Percentiles rank a stretch among this genome's conserved stretches.
Conservation (phyloP, 441 rosid genomes). For the Populus hybrid region DNA sequence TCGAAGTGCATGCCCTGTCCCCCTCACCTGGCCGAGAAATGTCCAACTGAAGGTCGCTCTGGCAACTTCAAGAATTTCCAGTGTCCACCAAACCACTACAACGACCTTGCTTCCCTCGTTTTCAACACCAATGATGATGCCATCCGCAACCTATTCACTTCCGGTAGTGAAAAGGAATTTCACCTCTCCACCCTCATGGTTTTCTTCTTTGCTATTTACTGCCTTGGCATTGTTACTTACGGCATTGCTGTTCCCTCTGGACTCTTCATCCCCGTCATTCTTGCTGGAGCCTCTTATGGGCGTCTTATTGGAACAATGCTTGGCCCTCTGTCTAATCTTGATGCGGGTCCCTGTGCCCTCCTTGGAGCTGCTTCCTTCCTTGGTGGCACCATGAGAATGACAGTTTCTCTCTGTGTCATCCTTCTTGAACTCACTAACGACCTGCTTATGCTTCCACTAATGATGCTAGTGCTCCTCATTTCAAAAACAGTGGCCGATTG, state of each 20-base stretch:
- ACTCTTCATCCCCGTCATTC: conserved; percentile 66
- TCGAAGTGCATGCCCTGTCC: conserved; percentile 78
- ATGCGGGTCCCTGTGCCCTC: conserved; percentile 46
- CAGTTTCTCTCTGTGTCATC: conserved; percentile 55
- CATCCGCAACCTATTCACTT: conserved; percentile 44
- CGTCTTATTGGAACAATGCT: conserved; percentile 47
- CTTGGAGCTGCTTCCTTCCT: conserved; percentile 67
- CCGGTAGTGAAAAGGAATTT: conserved; percentile 37
- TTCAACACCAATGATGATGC: conserved; percentile 64
- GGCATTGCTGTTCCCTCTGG: conserved; percentile 64
- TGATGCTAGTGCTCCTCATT: conserved; percentile 56
- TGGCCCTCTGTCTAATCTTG: conserved; percentile 37
- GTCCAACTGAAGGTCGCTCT: conserved; percentile 73
- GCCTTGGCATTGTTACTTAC: conserved; percentile 54
- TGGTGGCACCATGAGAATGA: conserved; percentile 70
- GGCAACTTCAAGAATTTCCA: conserved; percentile 86
- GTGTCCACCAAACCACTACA: conserved; percentile 76
- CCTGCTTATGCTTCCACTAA: conserved; percentile 49
- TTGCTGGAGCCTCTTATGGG: conserved; percentile 64
- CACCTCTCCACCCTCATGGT: conserved; percentile 45
- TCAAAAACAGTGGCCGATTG: conserved; percentile 54
- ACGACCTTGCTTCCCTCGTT: conserved; percentile 67
- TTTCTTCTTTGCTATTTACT: conserved; percentile 47
- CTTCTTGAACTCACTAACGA: conserved; percentile 58
- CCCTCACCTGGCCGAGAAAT: conserved; percentile 34